A percentile compares a stretch with the other conserved stretches of the same genome.
Evolutionary conservation across 257 asterid species (phyloP).

Genomic region (Paraleonurus japonicus): DNA sequence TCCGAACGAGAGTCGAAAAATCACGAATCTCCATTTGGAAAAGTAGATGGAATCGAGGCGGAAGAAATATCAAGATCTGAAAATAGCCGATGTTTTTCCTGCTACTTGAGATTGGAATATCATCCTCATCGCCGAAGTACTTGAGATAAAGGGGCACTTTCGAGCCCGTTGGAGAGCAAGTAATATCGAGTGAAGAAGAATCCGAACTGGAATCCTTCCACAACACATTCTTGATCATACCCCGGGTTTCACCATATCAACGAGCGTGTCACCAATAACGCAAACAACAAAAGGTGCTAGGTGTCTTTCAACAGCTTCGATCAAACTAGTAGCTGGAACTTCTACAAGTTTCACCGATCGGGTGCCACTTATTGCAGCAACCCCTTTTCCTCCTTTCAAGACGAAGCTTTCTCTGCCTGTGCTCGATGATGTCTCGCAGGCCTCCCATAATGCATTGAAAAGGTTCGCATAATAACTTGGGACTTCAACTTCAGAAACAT

Average conservation of each 20-base stretch:
- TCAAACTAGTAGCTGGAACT: slow-evolving; percentile 52
- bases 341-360: slow-evolving; percentile 83
- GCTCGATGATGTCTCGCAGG: slow-evolving; percentile 76
- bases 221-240: slow-evolving; percentile 48
- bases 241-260: slow-evolving; percentile 61
- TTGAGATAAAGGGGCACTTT: slow-evolving; percentile 74
- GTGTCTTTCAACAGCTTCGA: slow-evolving; percentile 63
- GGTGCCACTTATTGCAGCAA: slow-evolving; percentile 79
- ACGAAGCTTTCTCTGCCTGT: slow-evolving; percentile 78
- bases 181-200: slow-evolving; percentile 33
- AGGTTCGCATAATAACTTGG: slow-evolving; percentile 53
- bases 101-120: slow-evolving; percentile 32
- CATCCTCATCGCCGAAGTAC: slow-evolving; percentile 61
- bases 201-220: slow-evolving; percentile 60
- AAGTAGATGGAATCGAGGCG: slow-evolving; percentile 92
- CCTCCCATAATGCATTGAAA: slow-evolving; percentile 92
- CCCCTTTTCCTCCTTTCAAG: slow-evolving; percentile 88
- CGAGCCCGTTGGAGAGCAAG: slow-evolving; percentile 43
- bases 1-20: slow-evolving; percentile 73
- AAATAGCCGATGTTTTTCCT: slow-evolving; percentile 55
- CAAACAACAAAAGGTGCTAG: slow-evolving; percentile 81
- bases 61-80: slow-evolving; percentile 80
- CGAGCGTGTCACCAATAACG: slow-evolving; percentile 76
- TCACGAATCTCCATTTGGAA: slow-evolving; percentile 84
- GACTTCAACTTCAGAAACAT: slow-evolving; percentile 41